Evolutionary conservation across 2,329 filamentous ascomycete genomes (phyloP), one percentile per base, ranked within the genome.

Genomic region (Monilinia fructigena): DNA sequence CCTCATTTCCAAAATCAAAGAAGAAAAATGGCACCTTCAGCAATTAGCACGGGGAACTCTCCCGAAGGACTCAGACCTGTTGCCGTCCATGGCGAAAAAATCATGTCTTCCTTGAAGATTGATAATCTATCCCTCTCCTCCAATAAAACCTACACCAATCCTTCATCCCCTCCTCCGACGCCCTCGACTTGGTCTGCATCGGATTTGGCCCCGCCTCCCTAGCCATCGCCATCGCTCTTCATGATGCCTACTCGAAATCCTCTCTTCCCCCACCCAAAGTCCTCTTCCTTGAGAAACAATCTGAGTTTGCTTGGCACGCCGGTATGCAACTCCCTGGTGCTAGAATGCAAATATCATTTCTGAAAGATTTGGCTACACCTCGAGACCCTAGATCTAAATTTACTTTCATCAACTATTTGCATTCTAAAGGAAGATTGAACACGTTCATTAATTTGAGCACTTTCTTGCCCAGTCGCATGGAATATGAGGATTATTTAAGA

Each of bases 281-380:
- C 4, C 84, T 91, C 55, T 98, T 97, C 78, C 79, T 98, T 31
- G 94, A 98, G 81, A 90, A 91, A 77, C 94, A 98, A 79, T 75
- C 82, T 42, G 80, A 83, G 58, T 98, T 98, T 75, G 87, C 90
- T 67, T 98, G 94, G 94, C 94, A 98, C 78, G 88, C 92, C 0
- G 94, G 94, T 68, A 98, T 98, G 94, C 86, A 97, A 67, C 85
- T 98, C 3, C 92, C 93, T 0, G 93, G 93, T 6, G 91, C 93
- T 63, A 93, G 90, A 80, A 98, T 98, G 94, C 94, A 98, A 77
- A 98, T 98, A 73, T 96, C 92, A 12, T 98, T 97, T 81, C 85
- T 98, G 80, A 98, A 98, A 80, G 94, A 98, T 76, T 86, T 98
- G 77, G 94, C 94, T 4, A 95, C 92, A 4, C 83, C 97, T 72